Percentiles rank a stretch among this genome's conserved stretches.
phyloP scores from a whole-genome alignment of 495 filamentous ascomycete species.

The Penicillium cinerascens region DNA sequence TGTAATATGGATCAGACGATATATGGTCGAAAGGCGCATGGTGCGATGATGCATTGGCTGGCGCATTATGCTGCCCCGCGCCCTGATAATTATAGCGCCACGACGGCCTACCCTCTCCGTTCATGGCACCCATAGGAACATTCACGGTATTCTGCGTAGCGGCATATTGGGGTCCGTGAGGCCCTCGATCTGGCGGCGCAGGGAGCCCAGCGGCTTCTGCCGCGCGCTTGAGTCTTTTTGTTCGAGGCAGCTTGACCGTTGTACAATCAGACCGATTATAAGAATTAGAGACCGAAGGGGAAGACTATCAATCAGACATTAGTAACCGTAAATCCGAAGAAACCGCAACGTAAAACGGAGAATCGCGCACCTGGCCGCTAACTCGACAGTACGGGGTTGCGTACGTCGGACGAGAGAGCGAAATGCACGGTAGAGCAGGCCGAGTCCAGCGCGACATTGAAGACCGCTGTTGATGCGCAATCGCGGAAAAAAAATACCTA shows the following conservation, averaged over 20 bases:
- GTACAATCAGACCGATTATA: not conserved
- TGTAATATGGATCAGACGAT: too few relatives aligned
- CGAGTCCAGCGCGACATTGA: not conserved
- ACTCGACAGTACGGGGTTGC: not conserved
- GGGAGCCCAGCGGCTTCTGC: conserved; percentile 2
- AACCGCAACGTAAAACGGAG: not conserved
- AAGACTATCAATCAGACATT: not conserved
- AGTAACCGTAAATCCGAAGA: not conserved
- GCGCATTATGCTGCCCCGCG: not conserved
- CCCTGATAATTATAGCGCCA: not conserved
- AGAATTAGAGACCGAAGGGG: not conserved
- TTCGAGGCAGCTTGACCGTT: conserved; percentile 14
- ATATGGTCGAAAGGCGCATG: too few relatives aligned
- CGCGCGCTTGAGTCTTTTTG: conserved; percentile 17
- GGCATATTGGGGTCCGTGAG: not conserved
- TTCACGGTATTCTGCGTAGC: not conserved
- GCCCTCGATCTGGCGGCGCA: not conserved
- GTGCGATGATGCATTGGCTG: not conserved
- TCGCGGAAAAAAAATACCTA: conserved; percentile 19
- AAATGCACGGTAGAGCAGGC: not conserved
- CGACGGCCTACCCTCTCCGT: not conserved
- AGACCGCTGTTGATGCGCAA: conserved; percentile 1
- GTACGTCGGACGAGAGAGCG: not conserved
- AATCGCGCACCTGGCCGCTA: not conserved
- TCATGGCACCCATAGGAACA: not conserved